These are phyloP conservation scores for Backusella liffmaniae DNA, from an alignment of 192 early-diverging fungal genomes.

Conservation along the genomic window DNA sequence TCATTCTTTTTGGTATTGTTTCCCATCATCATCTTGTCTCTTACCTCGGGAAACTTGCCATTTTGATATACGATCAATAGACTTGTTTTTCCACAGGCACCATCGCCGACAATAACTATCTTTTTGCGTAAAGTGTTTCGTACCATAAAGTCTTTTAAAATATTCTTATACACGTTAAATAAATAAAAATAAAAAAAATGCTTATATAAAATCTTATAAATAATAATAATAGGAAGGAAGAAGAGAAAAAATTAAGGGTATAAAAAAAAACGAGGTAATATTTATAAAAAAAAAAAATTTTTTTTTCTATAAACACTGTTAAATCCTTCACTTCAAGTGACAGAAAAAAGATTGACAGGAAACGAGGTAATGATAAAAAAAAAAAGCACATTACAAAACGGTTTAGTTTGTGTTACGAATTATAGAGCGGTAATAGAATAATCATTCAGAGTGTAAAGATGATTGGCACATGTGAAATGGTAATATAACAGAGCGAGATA, in stretches of 20 bases:
- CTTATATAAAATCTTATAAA: not conserved
- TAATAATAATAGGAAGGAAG: not conserved
- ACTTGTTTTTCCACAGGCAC: slow-evolving; percentile 5
- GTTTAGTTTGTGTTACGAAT: not conserved
- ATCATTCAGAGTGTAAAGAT: not conserved
- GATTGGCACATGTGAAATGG: slow-evolving; percentile 2
- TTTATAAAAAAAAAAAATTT: not conserved
- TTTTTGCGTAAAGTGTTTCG: slow-evolving; percentile 7
- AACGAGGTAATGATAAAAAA: not conserved
- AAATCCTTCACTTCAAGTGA: not conserved
- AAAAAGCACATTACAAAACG: not conserved
- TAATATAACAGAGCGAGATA: not conserved
- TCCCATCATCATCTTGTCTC: not conserved
- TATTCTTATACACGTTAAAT: not conserved
- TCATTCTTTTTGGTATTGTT: slow-evolving; percentile 1
- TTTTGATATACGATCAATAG: slow-evolving; percentile 16
- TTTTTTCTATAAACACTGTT: not conserved
- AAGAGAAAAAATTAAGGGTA: not conserved
- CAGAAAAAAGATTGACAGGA: not conserved
- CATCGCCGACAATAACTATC: slow-evolving; percentile 11
- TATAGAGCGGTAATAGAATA: not conserved
- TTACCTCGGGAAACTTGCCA: slow-evolving; percentile 16
- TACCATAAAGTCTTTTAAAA: not conserved
- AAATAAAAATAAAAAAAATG: not conserved
- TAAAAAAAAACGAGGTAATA: not conserved